Evolutionary conservation across 495 filamentous ascomycete species (phyloP).

Genomic region (Thermothielavioides terrestris): DNA sequence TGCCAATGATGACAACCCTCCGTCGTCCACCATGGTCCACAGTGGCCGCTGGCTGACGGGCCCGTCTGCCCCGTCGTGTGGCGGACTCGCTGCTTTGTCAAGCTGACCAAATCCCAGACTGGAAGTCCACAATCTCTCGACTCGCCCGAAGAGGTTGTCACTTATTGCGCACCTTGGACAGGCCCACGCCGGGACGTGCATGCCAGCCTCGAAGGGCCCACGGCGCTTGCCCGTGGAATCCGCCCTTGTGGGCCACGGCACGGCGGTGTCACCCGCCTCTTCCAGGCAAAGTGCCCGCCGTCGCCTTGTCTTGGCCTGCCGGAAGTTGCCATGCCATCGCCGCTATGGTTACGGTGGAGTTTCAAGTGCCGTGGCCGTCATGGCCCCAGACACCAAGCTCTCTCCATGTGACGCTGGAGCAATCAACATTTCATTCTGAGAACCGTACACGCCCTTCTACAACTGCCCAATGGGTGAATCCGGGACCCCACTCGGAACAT

Average conservation of each 20-base stretch:
- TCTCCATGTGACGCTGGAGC: conserved; percentile 25
- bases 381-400: conserved; percentile 13
- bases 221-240: conserved; percentile 6
- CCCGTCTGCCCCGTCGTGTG: conserved; percentile 7
- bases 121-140: conserved; percentile 16
- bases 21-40: conserved; percentile 11
- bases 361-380: conserved; percentile 23
- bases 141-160: conserved; percentile 18
- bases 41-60: conserved; percentile 7
- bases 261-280: conserved; percentile 8
- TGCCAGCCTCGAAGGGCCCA: conserved; percentile 2
- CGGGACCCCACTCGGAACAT: conserved; percentile 11
- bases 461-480: conserved; percentile 12
- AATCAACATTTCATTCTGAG: conserved; percentile 26
- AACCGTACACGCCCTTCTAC: conserved; percentile 8
- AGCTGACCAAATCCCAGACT: conserved; percentile 25
- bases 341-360: conserved; percentile 3
- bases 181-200: conserved; percentile 6
- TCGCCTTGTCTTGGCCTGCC: conserved; percentile 1
- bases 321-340: conserved; percentile 14
- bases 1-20: conserved; percentile 4
- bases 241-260: conserved; percentile 8
- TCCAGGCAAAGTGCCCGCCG: no score
- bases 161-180: background rate
- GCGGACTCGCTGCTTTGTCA: conserved; percentile 24